Percentiles rank a stretch among this genome's conserved stretches.
These are phyloP conservation scores for Mortierella sp. DNA, from an alignment of 371 early-diverging fungal genomes.

Conservation along the genomic window DNA sequence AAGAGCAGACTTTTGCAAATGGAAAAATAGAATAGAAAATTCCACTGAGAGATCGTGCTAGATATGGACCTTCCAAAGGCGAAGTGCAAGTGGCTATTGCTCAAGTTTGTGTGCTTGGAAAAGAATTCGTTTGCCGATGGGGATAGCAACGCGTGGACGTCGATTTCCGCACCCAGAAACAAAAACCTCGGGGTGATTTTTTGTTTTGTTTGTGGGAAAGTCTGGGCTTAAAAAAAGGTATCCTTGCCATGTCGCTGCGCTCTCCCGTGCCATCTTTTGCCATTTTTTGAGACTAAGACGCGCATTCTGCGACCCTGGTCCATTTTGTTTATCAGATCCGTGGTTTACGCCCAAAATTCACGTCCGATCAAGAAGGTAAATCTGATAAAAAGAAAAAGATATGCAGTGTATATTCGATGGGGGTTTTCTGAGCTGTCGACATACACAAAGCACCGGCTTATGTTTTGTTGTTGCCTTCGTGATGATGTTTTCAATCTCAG, in stretches of 20 bases:
- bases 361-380: neutral
- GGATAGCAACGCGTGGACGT: no score
- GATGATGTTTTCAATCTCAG: neutral
- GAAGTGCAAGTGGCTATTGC: no score
- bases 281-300: neutral
- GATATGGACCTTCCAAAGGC: no score
- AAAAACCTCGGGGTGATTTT: no score
- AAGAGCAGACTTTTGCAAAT: no score
- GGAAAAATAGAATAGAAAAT: no score
- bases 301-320: neutral
- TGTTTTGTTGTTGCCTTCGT: neutral
- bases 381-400: no score
- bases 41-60: no score
- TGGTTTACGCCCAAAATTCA: neutral
- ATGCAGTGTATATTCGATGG: neutral
- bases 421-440: neutral
- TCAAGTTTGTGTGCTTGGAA: no score
- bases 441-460: neutral
- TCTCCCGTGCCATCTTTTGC: slow-evolving; percentile 7
- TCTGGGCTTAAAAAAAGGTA: neutral
- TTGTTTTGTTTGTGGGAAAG: neutral
- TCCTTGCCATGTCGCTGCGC: neutral
- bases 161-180: no score
- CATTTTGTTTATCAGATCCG: slow-evolving; percentile 3
- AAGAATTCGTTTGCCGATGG: no score